phyloP scores from a whole-genome alignment of 2,329 filamentous ascomycete genomes.

The Penicillium brasilianum region DNA sequence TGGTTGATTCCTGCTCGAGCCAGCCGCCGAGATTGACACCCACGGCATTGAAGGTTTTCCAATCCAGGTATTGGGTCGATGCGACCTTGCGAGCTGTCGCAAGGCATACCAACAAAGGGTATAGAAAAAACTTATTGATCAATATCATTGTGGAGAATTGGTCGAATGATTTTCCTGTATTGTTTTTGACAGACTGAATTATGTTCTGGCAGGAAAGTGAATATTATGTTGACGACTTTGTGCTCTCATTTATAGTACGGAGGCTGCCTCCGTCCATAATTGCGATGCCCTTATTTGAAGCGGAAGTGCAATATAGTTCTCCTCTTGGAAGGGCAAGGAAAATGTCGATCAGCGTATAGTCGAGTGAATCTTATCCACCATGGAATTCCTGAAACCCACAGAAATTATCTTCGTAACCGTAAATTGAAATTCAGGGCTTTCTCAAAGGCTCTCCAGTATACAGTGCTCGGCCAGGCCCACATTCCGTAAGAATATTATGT shows the following conservation, averaged over 20 bases:
- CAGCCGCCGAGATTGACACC: slow-evolving; percentile 32
- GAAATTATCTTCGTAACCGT: not conserved
- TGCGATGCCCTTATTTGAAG: not conserved
- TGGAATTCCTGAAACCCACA: not conserved
- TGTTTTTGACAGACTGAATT: not conserved
- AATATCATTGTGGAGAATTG: not conserved
- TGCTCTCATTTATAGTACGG: not conserved
- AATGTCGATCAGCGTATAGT: not conserved
- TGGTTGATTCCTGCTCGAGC: slow-evolving; percentile 28
- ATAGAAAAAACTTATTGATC: not conserved
- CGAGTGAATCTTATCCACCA: not conserved
- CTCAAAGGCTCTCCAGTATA: not conserved
- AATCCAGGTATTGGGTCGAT: slow-evolving; percentile 21
- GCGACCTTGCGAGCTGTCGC: not conserved
- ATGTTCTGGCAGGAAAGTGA: not conserved
- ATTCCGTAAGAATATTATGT: not conserved
- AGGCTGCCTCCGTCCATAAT: not conserved
- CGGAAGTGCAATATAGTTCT: not conserved
- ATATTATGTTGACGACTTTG: not conserved
- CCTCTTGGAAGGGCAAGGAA: too few species aligned
- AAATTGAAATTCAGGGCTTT: not conserved
- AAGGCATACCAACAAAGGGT: not conserved
- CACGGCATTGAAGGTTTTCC: slow-evolving; percentile 27
- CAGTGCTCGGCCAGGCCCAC: not conserved
- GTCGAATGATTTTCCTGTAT: not conserved